A percentile compares a stretch with the other conserved stretches of the same genome.
phyloP scores from a whole-genome alignment of 257 asterid genomes.

The Gentiana straminea region DNA sequence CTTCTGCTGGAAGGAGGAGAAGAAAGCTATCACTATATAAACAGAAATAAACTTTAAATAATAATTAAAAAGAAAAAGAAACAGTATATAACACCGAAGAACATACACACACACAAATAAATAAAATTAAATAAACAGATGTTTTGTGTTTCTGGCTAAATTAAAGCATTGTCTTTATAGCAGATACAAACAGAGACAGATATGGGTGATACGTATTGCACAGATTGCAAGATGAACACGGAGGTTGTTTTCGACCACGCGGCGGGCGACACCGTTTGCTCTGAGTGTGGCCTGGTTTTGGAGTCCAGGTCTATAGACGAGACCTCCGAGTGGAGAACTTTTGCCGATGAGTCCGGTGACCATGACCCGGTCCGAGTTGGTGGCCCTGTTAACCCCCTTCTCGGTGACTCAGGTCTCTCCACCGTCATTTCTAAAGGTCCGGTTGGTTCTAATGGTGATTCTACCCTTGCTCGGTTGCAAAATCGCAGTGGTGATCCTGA shows the following conservation, averaged over 20 bases:
- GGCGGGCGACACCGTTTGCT: constrained; percentile 95
- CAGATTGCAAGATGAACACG: constrained; percentile 87
- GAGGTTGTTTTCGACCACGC: constrained; percentile 89
- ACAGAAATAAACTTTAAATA: too few relatives aligned
- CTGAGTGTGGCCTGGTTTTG: constrained; percentile 91
- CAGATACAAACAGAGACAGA: background rate
- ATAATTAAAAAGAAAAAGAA: too few relatives aligned
- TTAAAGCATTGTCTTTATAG: too few relatives aligned
- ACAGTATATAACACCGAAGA: too few relatives aligned
- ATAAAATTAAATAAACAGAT: too few relatives aligned
- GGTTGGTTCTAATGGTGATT: constrained; percentile 46
- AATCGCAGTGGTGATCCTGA: constrained; percentile 1
- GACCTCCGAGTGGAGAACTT: constrained; percentile 86
- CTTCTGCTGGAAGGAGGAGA: background rate
- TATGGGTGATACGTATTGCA: constrained; percentile 60
- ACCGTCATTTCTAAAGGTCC: constrained; percentile 69
- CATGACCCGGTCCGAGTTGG: constrained; percentile 93
- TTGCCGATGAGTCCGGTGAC: constrained; percentile 90
- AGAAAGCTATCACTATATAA: too few relatives aligned
- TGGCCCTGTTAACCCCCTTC: constrained; percentile 85
- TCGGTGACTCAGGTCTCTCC: constrained; percentile 60
- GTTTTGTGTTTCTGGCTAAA: too few relatives aligned
- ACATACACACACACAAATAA: too few relatives aligned
- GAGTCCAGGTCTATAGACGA: constrained; percentile 87
- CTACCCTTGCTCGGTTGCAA: constrained; percentile 14